Evolutionary conservation across 169 alveolate species (phyloP).

Genomic region (Cryptosporidium xiaoi): DNA sequence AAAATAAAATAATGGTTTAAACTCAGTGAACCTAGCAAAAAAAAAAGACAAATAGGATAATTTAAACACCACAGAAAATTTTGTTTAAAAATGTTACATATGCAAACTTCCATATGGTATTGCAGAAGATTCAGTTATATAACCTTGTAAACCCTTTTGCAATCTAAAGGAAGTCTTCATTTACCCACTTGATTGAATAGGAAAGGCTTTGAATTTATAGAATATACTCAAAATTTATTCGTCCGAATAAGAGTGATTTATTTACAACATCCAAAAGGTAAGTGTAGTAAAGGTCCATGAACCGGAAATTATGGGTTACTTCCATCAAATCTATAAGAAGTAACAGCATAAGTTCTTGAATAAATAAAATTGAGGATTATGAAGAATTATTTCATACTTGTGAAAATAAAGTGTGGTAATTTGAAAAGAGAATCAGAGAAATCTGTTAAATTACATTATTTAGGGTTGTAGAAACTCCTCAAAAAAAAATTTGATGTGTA

Average conservation of each 20-base stretch:
- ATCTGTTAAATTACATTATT: slow-evolving; percentile 76
- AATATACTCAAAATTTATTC: slow-evolving; percentile 72
- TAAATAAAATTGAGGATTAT: slow-evolving; percentile 76
- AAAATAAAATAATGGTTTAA: background rate
- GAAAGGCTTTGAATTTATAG: slow-evolving; percentile 77
- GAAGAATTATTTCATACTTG: slow-evolving; percentile 63
- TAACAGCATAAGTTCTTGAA: slow-evolving; percentile 35
- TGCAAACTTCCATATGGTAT: slow-evolving; percentile 76
- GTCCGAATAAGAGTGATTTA: slow-evolving; percentile 75
- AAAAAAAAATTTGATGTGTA: slow-evolving; percentile 75
- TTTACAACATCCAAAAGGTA: slow-evolving; percentile 76
- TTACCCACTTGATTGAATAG: slow-evolving; percentile 76
- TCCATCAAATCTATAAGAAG: slow-evolving; percentile 61
- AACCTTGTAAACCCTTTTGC: slow-evolving; percentile 76
- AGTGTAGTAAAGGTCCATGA: slow-evolving; percentile 51
- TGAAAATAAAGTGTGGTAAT: slow-evolving; percentile 76
- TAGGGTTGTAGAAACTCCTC: slow-evolving; percentile 77
- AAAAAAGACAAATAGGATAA: background rate
- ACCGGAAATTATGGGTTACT: slow-evolving; percentile 77
- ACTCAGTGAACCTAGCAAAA: background rate
- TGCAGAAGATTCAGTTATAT: slow-evolving; percentile 74
- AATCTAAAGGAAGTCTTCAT: slow-evolving; percentile 75
- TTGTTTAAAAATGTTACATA: slow-evolving; percentile 63
- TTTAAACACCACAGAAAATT: slow-evolving; percentile 18
- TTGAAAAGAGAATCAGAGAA: slow-evolving; percentile 78